A percentile compares a stretch with the other conserved stretches of the same genome.
These are phyloP conservation scores for Torulaspora pretoriensis DNA, from an alignment of 1,139 yeast genomes.

Conservation along the genomic window DNA sequence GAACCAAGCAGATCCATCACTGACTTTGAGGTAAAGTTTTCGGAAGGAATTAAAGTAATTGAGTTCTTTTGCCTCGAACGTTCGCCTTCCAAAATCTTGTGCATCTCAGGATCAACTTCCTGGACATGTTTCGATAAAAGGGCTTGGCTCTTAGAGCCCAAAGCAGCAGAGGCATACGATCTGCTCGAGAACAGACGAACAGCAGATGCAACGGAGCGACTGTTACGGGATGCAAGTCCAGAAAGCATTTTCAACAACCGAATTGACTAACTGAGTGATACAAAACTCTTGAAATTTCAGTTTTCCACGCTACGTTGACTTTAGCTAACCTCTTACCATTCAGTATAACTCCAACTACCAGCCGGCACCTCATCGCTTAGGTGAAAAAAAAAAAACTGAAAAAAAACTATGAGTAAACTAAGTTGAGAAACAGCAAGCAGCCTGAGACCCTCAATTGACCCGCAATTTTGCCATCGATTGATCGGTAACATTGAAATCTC, in stretches of 20 bases:
- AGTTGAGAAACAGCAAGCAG: too few species aligned
- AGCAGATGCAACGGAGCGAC: slow-evolving; percentile 7
- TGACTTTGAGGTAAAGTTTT: slow-evolving; percentile 90
- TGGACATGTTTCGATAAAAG: slow-evolving; percentile 60
- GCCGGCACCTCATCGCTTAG: not conserved
- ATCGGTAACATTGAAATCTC: too few species aligned
- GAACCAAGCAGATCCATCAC: slow-evolving; percentile 93
- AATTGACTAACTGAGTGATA: not conserved
- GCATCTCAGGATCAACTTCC: slow-evolving; percentile 84
- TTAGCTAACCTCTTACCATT: not conserved
- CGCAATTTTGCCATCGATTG: too few species aligned
- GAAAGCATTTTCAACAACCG: slow-evolving; percentile 9
- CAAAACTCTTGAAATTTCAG: not conserved
- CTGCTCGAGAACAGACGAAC: slow-evolving; percentile 12
- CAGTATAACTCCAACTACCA: not conserved
- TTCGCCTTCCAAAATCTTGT: slow-evolving; percentile 66
- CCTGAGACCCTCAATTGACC: too few species aligned
- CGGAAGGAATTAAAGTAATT: slow-evolving; percentile 88
- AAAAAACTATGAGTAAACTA: too few species aligned
- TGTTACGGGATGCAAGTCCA: slow-evolving; percentile 9
- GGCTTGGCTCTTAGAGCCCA: slow-evolving; percentile 21
- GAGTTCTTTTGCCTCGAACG: slow-evolving; percentile 82
- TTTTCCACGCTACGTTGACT: not conserved
- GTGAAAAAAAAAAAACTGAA: too few species aligned
- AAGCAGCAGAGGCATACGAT: slow-evolving; percentile 5